Evolutionary conservation across 2,329 filamentous ascomycete species (phyloP).

Genomic region (Cladophialophora chaetospira): DNA sequence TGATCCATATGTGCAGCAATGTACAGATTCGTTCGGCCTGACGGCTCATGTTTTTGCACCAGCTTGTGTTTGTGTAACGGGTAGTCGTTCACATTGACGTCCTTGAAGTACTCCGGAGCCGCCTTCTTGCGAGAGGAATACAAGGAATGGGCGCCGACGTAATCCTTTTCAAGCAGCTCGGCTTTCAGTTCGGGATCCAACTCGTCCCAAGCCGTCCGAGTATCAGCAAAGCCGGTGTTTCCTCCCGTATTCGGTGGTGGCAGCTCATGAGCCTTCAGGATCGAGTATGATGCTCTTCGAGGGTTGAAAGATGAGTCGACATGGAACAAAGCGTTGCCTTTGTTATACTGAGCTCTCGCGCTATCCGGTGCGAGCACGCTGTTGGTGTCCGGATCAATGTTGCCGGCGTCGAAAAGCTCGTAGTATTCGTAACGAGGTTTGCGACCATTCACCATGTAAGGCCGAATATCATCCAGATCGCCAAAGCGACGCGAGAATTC

Average conservation of each 20-base stretch:
- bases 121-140: slow-evolving; percentile 57
- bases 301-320: slow-evolving; percentile 60
- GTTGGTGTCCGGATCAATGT: slow-evolving; percentile 53
- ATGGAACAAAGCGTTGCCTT: slow-evolving; percentile 57
- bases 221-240: slow-evolving; percentile 57
- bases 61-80: slow-evolving; percentile 52
- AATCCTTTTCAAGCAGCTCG: slow-evolving; percentile 45
- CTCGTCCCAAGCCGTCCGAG: slow-evolving; percentile 54
- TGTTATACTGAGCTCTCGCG: slow-evolving; percentile 24
- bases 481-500: slow-evolving; percentile 29
- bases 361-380: slow-evolving; percentile 44
- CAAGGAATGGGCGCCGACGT: slow-evolving; percentile 54
- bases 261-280: slow-evolving; percentile 54
- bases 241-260: slow-evolving; percentile 54
- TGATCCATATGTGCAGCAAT: slow-evolving; percentile 58
- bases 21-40: slow-evolving; percentile 56
- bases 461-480: slow-evolving; percentile 47
- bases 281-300: slow-evolving; percentile 54
- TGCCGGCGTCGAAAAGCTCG: slow-evolving; percentile 61
- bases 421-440: slow-evolving; percentile 51
- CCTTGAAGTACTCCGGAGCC: slow-evolving; percentile 52
- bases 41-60: slow-evolving; percentile 55
- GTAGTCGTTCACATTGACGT: slow-evolving; percentile 45
- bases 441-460: slow-evolving; percentile 50
- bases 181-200: slow-evolving; percentile 42